These are phyloP conservation scores for Salix viminalis DNA, from an alignment of 345 rosid species.

Conservation along the genomic window DNA sequence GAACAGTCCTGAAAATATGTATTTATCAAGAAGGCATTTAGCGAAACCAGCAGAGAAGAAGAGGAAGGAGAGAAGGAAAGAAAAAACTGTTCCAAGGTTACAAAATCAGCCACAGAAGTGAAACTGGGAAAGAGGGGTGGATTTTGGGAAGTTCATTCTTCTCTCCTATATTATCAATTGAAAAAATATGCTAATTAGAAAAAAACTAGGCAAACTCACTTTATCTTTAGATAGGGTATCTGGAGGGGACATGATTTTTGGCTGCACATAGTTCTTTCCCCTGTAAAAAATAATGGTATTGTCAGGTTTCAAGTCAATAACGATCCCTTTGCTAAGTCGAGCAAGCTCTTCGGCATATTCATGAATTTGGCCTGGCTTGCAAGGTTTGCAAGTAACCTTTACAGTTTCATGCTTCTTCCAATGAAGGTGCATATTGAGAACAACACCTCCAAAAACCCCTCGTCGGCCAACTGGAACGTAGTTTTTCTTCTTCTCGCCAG, in stretches of 20 bases:
- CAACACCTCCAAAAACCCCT: conserved; percentile 95
- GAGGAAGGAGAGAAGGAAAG: not conserved
- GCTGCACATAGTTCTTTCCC: conserved; percentile 87
- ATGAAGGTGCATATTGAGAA: conserved; percentile 92
- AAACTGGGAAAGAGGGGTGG: not conserved
- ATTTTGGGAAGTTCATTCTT: not conserved
- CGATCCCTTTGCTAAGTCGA: conserved; percentile 76
- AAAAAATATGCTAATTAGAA: not conserved
- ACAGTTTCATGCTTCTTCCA: conserved; percentile 97
- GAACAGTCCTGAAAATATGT: not conserved
- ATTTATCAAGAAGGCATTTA: not conserved
- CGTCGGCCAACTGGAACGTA: conserved; percentile 83
- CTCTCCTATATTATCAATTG: not conserved
- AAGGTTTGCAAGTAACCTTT: conserved; percentile 83
- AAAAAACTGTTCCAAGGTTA: not conserved
- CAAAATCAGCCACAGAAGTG: no score
- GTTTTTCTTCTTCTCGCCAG: conserved; percentile 83
- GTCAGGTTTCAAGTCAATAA: conserved; percentile 71
- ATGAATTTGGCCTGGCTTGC: conserved; percentile 72
- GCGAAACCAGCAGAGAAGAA: not conserved
- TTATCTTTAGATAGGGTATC: conserved; percentile 76
- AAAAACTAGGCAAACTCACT: conserved; percentile 26
- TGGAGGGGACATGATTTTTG: conserved; percentile 65
- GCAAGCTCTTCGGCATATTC: conserved; percentile 83
- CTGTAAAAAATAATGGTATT: conserved; percentile 68